Conservation (phyloP, 2,329 filamentous ascomycete genomes). For the Botrytis hyacinthi region DNA sequence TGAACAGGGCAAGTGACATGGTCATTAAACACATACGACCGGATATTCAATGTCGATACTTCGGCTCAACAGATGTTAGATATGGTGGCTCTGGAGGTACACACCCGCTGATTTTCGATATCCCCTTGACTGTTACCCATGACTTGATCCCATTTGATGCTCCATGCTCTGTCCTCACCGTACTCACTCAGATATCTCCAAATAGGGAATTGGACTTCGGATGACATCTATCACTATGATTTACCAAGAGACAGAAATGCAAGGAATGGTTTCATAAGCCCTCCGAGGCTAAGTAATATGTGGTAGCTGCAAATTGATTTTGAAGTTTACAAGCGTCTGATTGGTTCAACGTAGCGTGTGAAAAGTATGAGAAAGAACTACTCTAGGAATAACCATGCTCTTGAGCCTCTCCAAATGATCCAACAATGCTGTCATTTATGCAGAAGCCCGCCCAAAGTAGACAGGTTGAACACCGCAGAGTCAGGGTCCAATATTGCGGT, state of each 20-base stretch:
- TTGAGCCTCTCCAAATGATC: neutral
- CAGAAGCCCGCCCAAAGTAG: neutral
- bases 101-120: neutral
- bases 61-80: constrained; percentile 5
- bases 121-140: constrained; percentile 1
- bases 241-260: neutral
- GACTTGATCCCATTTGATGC: neutral
- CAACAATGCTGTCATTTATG: constrained; percentile 3
- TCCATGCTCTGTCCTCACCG: neutral
- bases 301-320: neutral
- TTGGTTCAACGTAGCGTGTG: neutral
- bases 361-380: neutral
- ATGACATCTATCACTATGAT: constrained; percentile 8
- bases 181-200: neutral
- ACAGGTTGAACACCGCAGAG: constrained; percentile 4
- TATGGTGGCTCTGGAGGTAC: neutral
- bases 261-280: neutral
- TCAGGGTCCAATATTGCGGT: constrained; percentile 5
- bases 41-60: constrained; percentile 9
- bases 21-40: neutral
- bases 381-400: constrained; percentile 13
- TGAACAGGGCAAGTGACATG: constrained; percentile 9
- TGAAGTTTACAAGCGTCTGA: neutral
- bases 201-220: neutral
- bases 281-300: constrained; percentile 3